Conservation (phyloP, 495 filamentous ascomycete species). For the Lineolata rhizophorae region DNA sequence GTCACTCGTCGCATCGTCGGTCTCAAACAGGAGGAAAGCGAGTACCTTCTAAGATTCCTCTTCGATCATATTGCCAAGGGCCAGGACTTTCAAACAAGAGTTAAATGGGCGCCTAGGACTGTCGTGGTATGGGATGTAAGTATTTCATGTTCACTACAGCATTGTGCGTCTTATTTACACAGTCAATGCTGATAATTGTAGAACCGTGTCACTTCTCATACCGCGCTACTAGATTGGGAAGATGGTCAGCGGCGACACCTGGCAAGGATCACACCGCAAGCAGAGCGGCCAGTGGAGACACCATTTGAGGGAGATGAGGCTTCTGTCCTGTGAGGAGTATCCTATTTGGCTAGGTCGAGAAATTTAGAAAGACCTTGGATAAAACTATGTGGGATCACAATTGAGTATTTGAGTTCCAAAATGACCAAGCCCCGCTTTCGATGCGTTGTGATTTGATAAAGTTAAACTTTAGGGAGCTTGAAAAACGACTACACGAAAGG, state of each 20-base stretch:
- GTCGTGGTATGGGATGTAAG: slow-evolving; percentile 73
- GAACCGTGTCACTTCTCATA: slow-evolving; percentile 61
- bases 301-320: slow-evolving; percentile 25
- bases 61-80: slow-evolving; percentile 69
- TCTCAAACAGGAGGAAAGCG: slow-evolving; percentile 56
- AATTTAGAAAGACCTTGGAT: too few species aligned
- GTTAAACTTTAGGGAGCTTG: too few species aligned
- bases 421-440: too few species aligned
- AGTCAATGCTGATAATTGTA: slow-evolving; percentile 5
- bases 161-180: too few species aligned
- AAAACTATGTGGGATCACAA: too few species aligned
- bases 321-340: too few species aligned
- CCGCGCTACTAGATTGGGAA: slow-evolving; percentile 60
- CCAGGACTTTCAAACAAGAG: slow-evolving; percentile 71
- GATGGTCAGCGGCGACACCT: slow-evolving; percentile 60
- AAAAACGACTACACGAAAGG: too few species aligned
- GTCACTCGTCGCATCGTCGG: slow-evolving; percentile 53
- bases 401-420: too few species aligned
- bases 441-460: too few species aligned
- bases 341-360: too few species aligned
- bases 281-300: slow-evolving; percentile 52
- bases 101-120: slow-evolving; percentile 62
- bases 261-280: slow-evolving; percentile 69
- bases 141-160: slow-evolving; percentile 5
- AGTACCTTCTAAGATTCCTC: slow-evolving; percentile 65